Conservation (phyloP, 2,329 filamentous ascomycete species). For the Alternaria postmessia region DNA sequence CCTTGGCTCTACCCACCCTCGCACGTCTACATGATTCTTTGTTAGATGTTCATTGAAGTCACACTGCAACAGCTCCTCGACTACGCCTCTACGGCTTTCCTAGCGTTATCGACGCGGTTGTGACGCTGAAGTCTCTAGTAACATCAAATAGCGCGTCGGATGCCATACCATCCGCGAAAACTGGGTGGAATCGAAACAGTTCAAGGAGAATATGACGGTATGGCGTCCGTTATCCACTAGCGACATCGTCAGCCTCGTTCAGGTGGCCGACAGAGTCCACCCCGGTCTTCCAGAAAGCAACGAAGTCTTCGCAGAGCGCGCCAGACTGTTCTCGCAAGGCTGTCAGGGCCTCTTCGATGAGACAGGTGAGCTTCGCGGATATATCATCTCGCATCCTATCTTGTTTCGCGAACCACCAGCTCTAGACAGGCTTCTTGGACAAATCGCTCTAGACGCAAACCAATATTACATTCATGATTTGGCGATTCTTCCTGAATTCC, state of each 20-base stretch:
- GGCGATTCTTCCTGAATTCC: slow-evolving; percentile 22
- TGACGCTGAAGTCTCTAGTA: neutral
- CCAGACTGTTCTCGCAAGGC: slow-evolving; percentile 22
- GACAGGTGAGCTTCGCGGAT: slow-evolving; percentile 17
- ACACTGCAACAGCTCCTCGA: neutral
- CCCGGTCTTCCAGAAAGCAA: slow-evolving; percentile 23
- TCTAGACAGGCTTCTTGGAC: neutral
- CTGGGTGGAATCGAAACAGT: neutral
- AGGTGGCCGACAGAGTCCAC: slow-evolving; percentile 21
- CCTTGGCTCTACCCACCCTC: too few species aligned
- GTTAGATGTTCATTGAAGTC: neutral
- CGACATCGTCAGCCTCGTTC: slow-evolving; percentile 13
- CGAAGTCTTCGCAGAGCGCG: slow-evolving; percentile 26
- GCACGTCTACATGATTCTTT: neutral
- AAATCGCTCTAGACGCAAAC: slow-evolving; percentile 9
- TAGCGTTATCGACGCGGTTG: neutral
- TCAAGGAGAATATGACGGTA: neutral
- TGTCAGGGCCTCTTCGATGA: slow-evolving; percentile 22
- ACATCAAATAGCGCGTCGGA: neutral
- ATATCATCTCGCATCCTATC: slow-evolving; percentile 30
- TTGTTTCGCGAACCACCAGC: neutral
- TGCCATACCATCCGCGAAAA: neutral
- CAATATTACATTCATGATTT: slow-evolving; percentile 34
- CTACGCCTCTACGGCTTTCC: neutral
- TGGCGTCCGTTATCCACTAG: slow-evolving; percentile 16